Percentiles rank a stretch among this genome's conserved stretches.
Evolutionary conservation across 768 basidiomycete species (phyloP).

Genomic region (Psilocybe tampanensis): DNA sequence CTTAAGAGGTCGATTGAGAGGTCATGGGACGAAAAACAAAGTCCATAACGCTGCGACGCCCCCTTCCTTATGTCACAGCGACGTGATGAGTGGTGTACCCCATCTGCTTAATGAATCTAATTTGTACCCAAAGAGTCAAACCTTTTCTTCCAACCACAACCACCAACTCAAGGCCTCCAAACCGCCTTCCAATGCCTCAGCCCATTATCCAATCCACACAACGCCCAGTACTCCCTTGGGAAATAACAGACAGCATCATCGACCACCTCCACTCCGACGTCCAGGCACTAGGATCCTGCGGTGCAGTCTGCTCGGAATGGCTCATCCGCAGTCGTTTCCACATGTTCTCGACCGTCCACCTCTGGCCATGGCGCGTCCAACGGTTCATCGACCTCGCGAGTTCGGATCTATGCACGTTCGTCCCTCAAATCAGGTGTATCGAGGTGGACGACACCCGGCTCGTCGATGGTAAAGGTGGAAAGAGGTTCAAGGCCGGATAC

Average conservation of each 20-base stretch:
- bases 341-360: constrained; percentile 30
- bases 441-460: constrained; percentile 24
- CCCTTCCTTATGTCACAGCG: neutral
- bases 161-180: too few relatives aligned
- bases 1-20: too few relatives aligned
- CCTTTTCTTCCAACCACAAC: neutral
- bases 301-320: constrained; percentile 35
- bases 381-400: constrained; percentile 25
- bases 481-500: neutral
- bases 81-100: neutral
- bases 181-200: neutral
- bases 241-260: constrained; percentile 37
- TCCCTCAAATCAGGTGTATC: constrained; percentile 25
- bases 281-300: constrained; percentile 25
- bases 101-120: neutral
- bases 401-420: constrained; percentile 26
- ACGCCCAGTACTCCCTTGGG: constrained; percentile 25
- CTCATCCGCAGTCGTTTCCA: constrained; percentile 31
- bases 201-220: neutral
- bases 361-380: constrained; percentile 29
- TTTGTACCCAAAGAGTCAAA: neutral
- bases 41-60: neutral
- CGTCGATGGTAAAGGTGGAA: neutral
- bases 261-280: constrained; percentile 32
- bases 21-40: neutral